phyloP scores from a whole-genome alignment of 225 moss, liverwort and hornwort genomes.

The Thuidium tamariscinum region DNA sequence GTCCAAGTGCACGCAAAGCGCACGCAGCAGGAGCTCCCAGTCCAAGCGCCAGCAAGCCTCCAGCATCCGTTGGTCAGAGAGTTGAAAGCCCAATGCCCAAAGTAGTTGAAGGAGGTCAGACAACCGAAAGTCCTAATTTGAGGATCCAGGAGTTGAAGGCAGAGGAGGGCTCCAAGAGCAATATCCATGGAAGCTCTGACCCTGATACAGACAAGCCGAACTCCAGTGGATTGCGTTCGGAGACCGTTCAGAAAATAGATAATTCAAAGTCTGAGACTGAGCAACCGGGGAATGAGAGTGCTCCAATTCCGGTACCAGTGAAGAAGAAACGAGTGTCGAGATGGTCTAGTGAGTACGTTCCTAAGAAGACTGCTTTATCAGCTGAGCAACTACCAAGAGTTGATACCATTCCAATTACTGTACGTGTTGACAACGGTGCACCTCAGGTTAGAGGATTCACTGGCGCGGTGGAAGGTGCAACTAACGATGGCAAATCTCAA shows the following conservation, averaged over 20 bases:
- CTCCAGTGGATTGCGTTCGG: conserved; percentile 3
- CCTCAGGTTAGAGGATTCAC: background rate
- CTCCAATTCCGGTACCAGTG: conserved; percentile 4
- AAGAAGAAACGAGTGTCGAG: conserved; percentile 31
- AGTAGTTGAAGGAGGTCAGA: background rate
- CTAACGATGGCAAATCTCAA: background rate
- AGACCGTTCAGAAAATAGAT: background rate
- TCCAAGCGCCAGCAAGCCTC: conserved; percentile 1
- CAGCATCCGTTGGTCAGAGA: background rate
- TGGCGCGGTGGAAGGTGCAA: background rate
- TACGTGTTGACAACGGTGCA: background rate
- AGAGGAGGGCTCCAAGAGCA: conserved; percentile 2
- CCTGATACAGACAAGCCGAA: background rate
- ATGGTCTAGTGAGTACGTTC: conserved; percentile 23
- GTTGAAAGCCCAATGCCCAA: conserved; percentile 4
- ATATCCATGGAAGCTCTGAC: background rate
- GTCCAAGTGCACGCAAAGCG: background rate
- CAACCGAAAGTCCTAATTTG: background rate
- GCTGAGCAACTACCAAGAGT: background rate
- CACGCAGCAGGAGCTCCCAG: background rate
- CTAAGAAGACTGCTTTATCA: background rate
- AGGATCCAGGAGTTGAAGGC: conserved; percentile 9
- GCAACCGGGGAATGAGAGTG: background rate
- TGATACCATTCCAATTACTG: background rate
- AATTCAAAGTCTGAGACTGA: background rate